Percentiles rank a stretch among this genome's conserved stretches.
Conservation (phyloP, 106 monocot species). For the Gastrodia elata region DNA sequence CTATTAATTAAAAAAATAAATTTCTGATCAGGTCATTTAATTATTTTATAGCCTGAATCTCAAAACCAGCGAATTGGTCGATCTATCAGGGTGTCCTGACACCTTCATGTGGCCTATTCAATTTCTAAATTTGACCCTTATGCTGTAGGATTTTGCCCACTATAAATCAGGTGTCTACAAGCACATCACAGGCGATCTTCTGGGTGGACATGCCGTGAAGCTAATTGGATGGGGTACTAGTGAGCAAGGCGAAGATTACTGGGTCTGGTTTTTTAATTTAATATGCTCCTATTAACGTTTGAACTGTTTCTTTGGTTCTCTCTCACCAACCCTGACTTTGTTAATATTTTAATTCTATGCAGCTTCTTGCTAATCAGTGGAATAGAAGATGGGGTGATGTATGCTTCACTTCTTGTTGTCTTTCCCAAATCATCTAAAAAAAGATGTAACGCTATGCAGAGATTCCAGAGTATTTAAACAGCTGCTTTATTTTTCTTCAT, state of each 20-base stretch:
- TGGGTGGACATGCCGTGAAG: conserved; percentile 96
- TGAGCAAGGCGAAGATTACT: conserved; percentile 83
- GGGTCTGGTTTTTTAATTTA: conserved; percentile 35
- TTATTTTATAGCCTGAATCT: no score
- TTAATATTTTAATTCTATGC: conserved; percentile 16
- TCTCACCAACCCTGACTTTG: not conserved
- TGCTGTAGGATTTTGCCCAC: conserved; percentile 93
- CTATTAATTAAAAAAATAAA: no score
- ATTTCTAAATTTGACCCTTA: no score
- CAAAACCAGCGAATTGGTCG: no score
- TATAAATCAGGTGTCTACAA: conserved; percentile 94
- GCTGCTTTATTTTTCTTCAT: not conserved
- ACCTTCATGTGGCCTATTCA: no score
- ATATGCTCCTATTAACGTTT: not conserved
- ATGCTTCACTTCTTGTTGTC: conserved; percentile 11
- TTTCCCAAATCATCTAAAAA: not conserved
- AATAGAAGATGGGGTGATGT: conserved; percentile 98
- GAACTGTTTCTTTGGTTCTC: not conserved
- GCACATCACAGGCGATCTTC: conserved; percentile 63
- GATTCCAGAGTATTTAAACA: not conserved
- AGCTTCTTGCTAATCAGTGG: conserved; percentile 99
- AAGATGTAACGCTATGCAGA: not conserved
- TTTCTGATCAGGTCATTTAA: no score
- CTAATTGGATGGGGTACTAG: conserved; percentile 98
- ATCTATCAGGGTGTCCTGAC: no score